Conservation (phyloP, 108 stramenopile genomes). For the Bacterosira constricta region DNA sequence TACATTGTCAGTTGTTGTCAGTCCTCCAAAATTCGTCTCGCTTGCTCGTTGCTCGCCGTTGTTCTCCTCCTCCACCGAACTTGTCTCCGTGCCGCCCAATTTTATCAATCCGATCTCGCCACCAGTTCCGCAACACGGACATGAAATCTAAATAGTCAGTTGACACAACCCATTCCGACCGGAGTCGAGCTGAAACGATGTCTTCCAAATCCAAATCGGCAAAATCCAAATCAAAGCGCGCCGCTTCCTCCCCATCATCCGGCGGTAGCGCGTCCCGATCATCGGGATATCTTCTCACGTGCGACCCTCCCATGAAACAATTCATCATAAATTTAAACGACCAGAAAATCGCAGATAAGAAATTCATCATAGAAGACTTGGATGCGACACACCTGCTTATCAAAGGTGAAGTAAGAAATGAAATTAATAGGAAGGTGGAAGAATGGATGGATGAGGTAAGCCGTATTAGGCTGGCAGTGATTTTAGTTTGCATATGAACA, state of each 20-base stretch:
- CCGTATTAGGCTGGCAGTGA: not conserved
- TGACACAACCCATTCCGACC: no score
- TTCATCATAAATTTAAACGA: slow-evolving; percentile 77
- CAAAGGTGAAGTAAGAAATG: slow-evolving; percentile 64
- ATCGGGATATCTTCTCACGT: slow-evolving; percentile 78
- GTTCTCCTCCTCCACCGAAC: no score
- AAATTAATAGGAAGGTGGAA: slow-evolving; percentile 79
- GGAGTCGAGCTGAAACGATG: no score
- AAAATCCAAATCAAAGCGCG: slow-evolving; percentile 7
- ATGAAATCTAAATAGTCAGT: no score
- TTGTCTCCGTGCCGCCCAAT: no score
- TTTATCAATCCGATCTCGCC: no score
- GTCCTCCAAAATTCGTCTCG: no score
- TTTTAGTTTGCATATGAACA: not conserved
- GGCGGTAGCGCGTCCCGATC: slow-evolving; percentile 35
- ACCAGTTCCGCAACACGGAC: no score
- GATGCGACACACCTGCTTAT: slow-evolving; percentile 83
- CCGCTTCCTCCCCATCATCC: slow-evolving; percentile 1
- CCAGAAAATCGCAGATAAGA: slow-evolving; percentile 72
- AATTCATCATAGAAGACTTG: slow-evolving; percentile 83
- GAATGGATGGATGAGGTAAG: slow-evolving; percentile 72
- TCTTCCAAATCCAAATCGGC: slow-evolving; percentile 22
- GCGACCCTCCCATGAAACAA: slow-evolving; percentile 85
- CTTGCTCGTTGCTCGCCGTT: no score
- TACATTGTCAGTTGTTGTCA: no score